Base-by-base conservation (phyloP, 768 basidiomycete species). In the Coprinellus micaceus region DNA sequence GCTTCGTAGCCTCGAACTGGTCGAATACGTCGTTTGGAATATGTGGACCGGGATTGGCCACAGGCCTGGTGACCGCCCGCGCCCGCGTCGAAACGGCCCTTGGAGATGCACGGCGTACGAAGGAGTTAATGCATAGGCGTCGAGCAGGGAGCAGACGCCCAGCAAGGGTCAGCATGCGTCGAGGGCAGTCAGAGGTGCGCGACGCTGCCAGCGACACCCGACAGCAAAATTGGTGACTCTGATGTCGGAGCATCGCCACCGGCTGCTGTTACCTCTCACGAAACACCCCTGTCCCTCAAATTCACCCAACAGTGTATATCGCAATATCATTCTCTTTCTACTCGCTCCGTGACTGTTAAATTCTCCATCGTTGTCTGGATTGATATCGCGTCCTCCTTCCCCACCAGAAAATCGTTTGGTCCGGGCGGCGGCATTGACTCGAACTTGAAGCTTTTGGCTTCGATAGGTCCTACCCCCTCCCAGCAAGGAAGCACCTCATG, bases 401-500 rank as follows among this genome's bases (percentile, higher is more conserved):
- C n/a, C n/a, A n/a, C n/a, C n/a, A n/a, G n/a, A n/a, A n/a, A n/a
- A n/a, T n/a, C n/a, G n/a, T n/a, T n/a, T n/a, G n/a, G n/a, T n/a
- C n/a, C n/a, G n/a, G n/a, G n/a, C n/a, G n/a, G n/a, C n/a, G n/a
- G n/a, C n/a, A n/a, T n/a, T n/a, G n/a, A n/a, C n/a, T n/a, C n/a
- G n/a, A n/a, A n/a, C n/a, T n/a, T n/a, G n/a, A n/a, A n/a, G n/a
- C n/a, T n/a, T 28, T 53, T 49, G n/a, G 50, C 28, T 3, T 25
- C 53, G 3, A 52, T 63, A 21, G 55, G 54, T 48, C 58, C 60
- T 24, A 30, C 25, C 28, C 65, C 66, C 52, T 73, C 67, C 75
- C 75, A 78, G 2, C 69, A 74, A 59, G 57, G 62, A 28, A 72
- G 30, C 6, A 69, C 67, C 9, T 62, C 63, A 26, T 74, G 66